A percentile compares a stretch with the other conserved stretches of the same genome.
Conservation (phyloP, 768 basidiomycete species). For the Naematelia aurantialba region DNA sequence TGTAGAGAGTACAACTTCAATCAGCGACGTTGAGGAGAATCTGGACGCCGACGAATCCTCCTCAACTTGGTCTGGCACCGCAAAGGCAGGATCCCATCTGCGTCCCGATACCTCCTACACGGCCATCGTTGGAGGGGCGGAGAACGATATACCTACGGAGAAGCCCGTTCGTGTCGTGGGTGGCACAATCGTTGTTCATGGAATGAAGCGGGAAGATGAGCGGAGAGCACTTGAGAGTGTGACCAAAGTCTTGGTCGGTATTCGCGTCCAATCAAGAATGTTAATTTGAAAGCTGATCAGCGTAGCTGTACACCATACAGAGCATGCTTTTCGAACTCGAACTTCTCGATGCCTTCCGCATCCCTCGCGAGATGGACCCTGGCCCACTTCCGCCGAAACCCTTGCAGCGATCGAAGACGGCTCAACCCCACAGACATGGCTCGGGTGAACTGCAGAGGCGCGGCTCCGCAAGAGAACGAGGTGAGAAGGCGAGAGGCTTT, state of each 20-base stretch:
- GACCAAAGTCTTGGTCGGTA: conserved; percentile 29
- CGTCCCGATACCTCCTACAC: background rate
- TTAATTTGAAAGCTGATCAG: background rate
- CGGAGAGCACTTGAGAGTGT: conserved; percentile 24
- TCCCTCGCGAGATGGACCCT: conserved; percentile 31
- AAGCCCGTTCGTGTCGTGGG: conserved; percentile 25
- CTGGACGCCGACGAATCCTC: conserved; percentile 6
- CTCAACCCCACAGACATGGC: background rate
- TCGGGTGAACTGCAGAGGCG: conserved; percentile 7
- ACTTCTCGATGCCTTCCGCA: conserved; percentile 30
- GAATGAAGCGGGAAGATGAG: conserved; percentile 20
- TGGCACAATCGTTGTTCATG: conserved; percentile 33
- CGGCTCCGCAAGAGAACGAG: conserved; percentile 11
- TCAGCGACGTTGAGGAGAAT: background rate
- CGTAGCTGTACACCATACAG: conserved; percentile 37
- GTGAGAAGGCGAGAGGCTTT: conserved; percentile 21
- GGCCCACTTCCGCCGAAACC: conserved; percentile 18
- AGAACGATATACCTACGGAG: conserved; percentile 22
- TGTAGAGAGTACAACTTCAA: background rate
- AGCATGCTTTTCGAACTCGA: conserved; percentile 35
- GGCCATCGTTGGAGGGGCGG: conserved; percentile 18
- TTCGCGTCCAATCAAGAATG: background rate
- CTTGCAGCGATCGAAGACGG: background rate
- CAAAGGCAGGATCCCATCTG: conserved; percentile 5
- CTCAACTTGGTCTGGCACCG: conserved; percentile 26